Base-by-base conservation (phyloP, 805 yeast species). In the Ascoidea asiatica region DNA sequence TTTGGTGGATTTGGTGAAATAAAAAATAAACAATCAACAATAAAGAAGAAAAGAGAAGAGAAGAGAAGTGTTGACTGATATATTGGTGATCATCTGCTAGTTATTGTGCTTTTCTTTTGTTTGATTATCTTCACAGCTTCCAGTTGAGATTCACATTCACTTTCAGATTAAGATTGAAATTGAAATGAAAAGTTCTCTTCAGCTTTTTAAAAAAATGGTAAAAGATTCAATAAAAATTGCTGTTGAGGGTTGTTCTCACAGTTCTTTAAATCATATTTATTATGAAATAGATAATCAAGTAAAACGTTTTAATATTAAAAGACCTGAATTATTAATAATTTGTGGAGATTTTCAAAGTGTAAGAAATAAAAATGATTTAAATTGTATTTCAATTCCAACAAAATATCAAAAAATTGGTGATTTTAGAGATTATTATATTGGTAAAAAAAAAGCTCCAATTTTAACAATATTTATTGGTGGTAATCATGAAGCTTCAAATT, bases 291-390 rank as follows among this genome's bases (percentile, higher is more conserved):
- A 15, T 11, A 29, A 29, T 11, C 29, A 29, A 37, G 21, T 41
- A 43, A 17, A 42, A 48, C 13, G 40, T 44, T 6, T 15, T 15
- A 29, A 3, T 8, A n/a, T n/a, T n/a, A 43, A 51, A 4, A 53
- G 56, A 2, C 71, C 77, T 0, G 84, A 81, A 33, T 59, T 83
- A 1, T 69, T 92, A 17, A 63, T 92, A 3, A 78, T 92, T 2
- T 79, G 95, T 51, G 98, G 98, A 0, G 98, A 92, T 59, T 84
- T 92, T 57, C 95, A 92, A 62, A 81, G 95, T 1, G 55, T 86
- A 3, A 61, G 97, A 44, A 70, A 73, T 49, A 52, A 54, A 19
- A 60, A 68, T 1, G 98, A 92, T 58, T 64, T 87, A 41, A 54
- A 70, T 23, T 76, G 85, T 40, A 71, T 89, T 53, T 73, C 84